phyloP scores from a whole-genome alignment of 371 early-diverging fungal genomes.

The Dichotomocladium elegans region DNA sequence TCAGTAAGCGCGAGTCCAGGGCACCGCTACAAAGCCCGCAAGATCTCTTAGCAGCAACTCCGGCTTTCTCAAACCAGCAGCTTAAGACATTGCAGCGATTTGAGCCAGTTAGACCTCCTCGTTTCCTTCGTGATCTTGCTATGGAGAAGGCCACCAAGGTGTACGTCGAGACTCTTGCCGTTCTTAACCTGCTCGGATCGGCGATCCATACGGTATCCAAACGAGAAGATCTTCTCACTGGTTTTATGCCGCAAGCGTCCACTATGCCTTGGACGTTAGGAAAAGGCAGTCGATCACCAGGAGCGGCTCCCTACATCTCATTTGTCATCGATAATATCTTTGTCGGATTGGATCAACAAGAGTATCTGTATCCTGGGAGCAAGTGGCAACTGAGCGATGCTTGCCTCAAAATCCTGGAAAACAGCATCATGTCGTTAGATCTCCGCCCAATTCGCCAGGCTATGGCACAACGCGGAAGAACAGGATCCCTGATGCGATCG shows the following conservation, averaged over 20 bases:
- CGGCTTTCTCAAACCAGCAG: neutral
- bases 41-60: slow-evolving; percentile 5
- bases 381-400: slow-evolving; percentile 75
- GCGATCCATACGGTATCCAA: slow-evolving; percentile 62
- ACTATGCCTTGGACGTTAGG: slow-evolving; percentile 63
- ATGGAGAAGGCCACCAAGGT: slow-evolving; percentile 52
- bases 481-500: neutral
- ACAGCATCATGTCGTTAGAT: slow-evolving; percentile 75
- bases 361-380: slow-evolving; percentile 66
- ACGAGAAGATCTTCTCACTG: slow-evolving; percentile 28
- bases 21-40: slow-evolving; percentile 17
- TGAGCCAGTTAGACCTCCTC: neutral
- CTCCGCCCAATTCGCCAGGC: slow-evolving; percentile 23
- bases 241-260: slow-evolving; percentile 34
- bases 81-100: neutral
- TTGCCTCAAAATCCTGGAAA: slow-evolving; percentile 76
- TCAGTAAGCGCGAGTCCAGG: slow-evolving; percentile 19
- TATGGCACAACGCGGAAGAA: slow-evolving; percentile 1
- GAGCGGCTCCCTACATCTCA: slow-evolving; percentile 75
- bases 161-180: slow-evolving; percentile 83
- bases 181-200: slow-evolving; percentile 69
- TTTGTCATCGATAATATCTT: slow-evolving; percentile 83
- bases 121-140: slow-evolving; percentile 26
- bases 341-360: slow-evolving; percentile 60
- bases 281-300: slow-evolving; percentile 58